Evolutionary conservation across 1,284 basidiomycete species (phyloP), one percentile per base, ranked within the genome.

Genomic region (Apiotrichum siamense): DNA sequence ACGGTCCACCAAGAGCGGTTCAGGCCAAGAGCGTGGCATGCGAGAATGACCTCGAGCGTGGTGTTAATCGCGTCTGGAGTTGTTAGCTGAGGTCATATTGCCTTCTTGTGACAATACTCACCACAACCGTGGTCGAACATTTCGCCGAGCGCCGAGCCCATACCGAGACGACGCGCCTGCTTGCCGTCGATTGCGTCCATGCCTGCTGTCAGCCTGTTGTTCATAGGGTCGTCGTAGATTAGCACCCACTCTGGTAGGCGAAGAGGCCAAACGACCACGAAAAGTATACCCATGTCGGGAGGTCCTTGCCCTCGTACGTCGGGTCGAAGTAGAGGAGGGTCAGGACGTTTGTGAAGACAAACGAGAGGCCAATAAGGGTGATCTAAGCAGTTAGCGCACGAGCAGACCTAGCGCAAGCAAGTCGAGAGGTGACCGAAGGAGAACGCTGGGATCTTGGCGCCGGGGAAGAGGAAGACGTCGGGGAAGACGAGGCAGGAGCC

Each of bases 1-100:
- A 97, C 84, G 1, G 92, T 93, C 93, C 92, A 97, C 87, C 92
- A 97, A 0, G 89, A 92, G 15, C 90, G 80, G 18, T 88, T 90
- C 10, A 97, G 78, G 61, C 94, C 93, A 43, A 97, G 81, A 0
- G 92, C 91, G 41, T 88, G 83, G n/a, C 83, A 78, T 7, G 81
- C 80, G 33, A 97, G 80, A 50, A 94, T 79, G 47, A 84, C 86
- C 73, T 91, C 92, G 26, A 97, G 80, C 86, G 90, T 94, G 1
- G 94, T 97, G 71, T 97, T 97, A 59, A 98, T 77, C 0, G 93
- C 92, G 67, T 92, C 88, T 68, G 44, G 17, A 15, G 1, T 18
- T 62, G 86, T 37, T 24, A 55, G 37, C 23, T 31, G 33, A 4
- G 29, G 27, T 33, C 17, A 25, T 13, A 29, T 20, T 12, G 27